Base-by-base conservation (phyloP, 768 basidiomycete genomes). In the Phanerochaete carnosa region DNA sequence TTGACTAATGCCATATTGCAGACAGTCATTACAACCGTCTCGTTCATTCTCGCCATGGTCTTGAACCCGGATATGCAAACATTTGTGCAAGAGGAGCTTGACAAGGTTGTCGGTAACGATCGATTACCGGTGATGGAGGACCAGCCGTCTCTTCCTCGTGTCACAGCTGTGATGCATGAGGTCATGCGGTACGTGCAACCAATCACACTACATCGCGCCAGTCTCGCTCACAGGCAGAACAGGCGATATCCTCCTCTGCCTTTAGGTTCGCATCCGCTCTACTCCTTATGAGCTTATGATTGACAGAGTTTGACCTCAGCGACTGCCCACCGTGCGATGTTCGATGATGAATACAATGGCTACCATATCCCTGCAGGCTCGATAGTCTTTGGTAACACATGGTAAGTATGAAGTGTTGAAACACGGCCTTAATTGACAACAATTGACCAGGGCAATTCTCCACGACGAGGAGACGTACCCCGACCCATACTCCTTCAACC, bases 371-470 rank as follows among this genome's bases (percentile, higher is more conserved):
- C 57, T 12, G 30, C 45, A 3, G 57, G 46, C 3, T 35, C 47
- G 6, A 58, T 58, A 1, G 33, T 58, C 3, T 51, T 58, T 8
- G 49, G 7, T 15, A 52, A 52, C 28, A 13, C 32, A 6, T 52
- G 51, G 51, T 52, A 33, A n/a, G n/a, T n/a, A n/a, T n/a, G n/a
- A n/a, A n/a, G n/a, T n/a, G n/a, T n/a, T n/a, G n/a, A n/a, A n/a
- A n/a, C n/a, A n/a, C n/a, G n/a, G n/a, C n/a, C n/a, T n/a, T n/a
- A n/a, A n/a, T 22, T n/a, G 30, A n/a, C 4, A 52, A 43, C 19
- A 81, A 33, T 8, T 19, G 16, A 2, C 72, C 74, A 50, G 55
- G 61, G 12, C 65, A 64, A 29, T 79, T 74, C 58, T 69, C 4
- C 29, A 30, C 71, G 8, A 64, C 74, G 7, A 72, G 1, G 51